Evolutionary conservation across 768 basidiomycete genomes (phyloP), one percentile per base, ranked within the genome.

Genomic region (Boletus insuetus): DNA sequence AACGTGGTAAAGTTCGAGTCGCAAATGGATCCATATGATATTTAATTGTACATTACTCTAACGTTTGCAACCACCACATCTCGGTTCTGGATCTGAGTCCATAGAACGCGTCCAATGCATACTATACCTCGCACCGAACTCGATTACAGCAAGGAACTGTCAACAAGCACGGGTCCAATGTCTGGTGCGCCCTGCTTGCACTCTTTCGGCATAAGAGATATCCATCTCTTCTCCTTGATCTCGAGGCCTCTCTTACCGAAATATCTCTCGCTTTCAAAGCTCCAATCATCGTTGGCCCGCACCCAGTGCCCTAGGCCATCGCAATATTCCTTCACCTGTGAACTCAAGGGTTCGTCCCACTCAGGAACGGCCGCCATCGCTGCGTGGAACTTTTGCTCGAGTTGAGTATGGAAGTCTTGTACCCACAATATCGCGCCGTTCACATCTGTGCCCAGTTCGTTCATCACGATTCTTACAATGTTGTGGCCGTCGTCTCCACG

Each of bases 301-400:
- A 81, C 73, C 78, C 80, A 84, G 49, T 79, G 74, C 47, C 76
- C 82, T 46, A 83, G 62, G 0, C 80, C 79, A 46, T 74, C 66
- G 39, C 78, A 65, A 54, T 82, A 84, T 4, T 64, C 59, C 31
- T 65, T 62, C 6, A 83, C 74, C 42, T 77, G 69, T 0, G 58
- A 56, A 56, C 83, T 81, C 31, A 80, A 60, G 1, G 69, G 64
- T 19, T 67, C 58, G 20, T 76, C 78, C 61, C 73, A 83, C 5
- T 73, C 69, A 0, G 80, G 81, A 4, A 63, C 43, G 4, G 55
- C 41, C 1, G 41, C 59, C 37, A 69, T 68, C 39, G 61, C 56
- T 6, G 48, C 42, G 5, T 54, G 54, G 54, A 63, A 63, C 24
- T 26, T 55, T 19, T 55, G 22, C 43, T 38, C 48, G 0, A 40